Percentiles rank a stretch among this genome's conserved stretches.
These are phyloP conservation scores for Penstemon newberryi DNA, from an alignment of 257 asterid genomes.

Conservation along the genomic window DNA sequence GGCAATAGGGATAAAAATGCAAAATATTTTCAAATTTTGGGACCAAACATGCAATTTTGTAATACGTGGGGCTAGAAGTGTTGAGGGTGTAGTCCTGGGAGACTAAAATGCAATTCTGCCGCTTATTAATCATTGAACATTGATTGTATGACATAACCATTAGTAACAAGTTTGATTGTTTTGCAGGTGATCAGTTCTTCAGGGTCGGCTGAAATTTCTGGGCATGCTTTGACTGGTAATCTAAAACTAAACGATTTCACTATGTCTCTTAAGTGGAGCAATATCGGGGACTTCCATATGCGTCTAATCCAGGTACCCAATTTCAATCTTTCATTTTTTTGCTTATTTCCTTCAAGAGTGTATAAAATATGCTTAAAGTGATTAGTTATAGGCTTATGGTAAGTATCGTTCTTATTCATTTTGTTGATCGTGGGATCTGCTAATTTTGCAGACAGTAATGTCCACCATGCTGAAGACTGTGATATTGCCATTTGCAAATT, in stretches of 20 bases:
- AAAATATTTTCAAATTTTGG: no score
- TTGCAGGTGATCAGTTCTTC: constrained; percentile 72
- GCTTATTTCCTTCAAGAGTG: not conserved
- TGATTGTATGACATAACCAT: no score
- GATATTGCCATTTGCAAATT: constrained; percentile 65
- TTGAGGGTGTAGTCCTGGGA: no score
- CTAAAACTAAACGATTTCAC: constrained; percentile 58
- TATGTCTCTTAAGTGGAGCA: constrained; percentile 82
- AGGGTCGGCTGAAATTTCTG: constrained; percentile 54
- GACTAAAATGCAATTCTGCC: no score
- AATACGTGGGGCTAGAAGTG: no score
- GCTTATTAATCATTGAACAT: no score
- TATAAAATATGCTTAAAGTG: not conserved
- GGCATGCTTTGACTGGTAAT: constrained; percentile 56
- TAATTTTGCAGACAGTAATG: constrained; percentile 54
- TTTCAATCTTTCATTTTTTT: not conserved
- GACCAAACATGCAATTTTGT: no score
- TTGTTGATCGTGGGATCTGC: constrained; percentile 15
- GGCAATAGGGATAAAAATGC: no score
- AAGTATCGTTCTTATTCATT: not conserved
- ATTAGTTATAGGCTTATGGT: not conserved
- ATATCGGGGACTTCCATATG: constrained; percentile 77
- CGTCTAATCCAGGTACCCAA: constrained; percentile 66
- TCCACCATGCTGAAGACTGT: constrained; percentile 61
- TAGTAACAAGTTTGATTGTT: constrained; percentile 5